phyloP scores from a whole-genome alignment of 73 alveolate species.

The Urostyla sp. region DNA sequence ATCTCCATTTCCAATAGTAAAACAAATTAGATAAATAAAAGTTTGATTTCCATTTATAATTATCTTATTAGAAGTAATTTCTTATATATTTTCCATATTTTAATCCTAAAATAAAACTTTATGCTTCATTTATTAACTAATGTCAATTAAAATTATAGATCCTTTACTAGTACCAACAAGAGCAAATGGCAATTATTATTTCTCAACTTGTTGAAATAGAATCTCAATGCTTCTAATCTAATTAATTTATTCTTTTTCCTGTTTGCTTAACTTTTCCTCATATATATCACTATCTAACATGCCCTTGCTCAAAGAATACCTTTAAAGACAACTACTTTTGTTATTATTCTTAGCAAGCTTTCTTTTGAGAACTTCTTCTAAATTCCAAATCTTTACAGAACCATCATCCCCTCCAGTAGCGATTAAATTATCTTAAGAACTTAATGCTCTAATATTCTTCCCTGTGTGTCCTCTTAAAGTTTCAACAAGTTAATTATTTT shows the following conservation, averaged over 20 bases:
- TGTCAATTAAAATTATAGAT: not conserved
- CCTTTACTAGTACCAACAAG: constrained; percentile 30
- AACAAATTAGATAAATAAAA: not conserved
- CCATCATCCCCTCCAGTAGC: constrained; percentile 73
- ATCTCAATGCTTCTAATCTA: constrained; percentile 31
- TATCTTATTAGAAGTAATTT: not conserved
- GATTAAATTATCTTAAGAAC: constrained; percentile 28
- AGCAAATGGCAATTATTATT: not conserved
- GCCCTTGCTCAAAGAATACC: too few relatives aligned
- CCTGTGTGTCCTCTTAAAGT: constrained; percentile 59
- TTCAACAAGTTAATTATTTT: not conserved
- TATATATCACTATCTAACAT: too few relatives aligned
- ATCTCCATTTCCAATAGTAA: constrained; percentile 37
- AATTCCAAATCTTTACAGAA: constrained; percentile 55
- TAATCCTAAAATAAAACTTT: not conserved
- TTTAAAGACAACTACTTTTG: too few relatives aligned
- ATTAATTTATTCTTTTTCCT: not conserved
- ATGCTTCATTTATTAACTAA: not conserved
- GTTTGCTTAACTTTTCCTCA: not conserved
- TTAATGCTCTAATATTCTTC: constrained; percentile 46
- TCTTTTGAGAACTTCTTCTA: constrained; percentile 16
- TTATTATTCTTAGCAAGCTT: too few relatives aligned
- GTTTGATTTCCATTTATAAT: not conserved
- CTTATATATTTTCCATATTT: not conserved
- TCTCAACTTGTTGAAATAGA: not conserved